Base-by-base conservation (phyloP, 148 eudicot genomes). In the Simmondsia chinensis region DNA sequence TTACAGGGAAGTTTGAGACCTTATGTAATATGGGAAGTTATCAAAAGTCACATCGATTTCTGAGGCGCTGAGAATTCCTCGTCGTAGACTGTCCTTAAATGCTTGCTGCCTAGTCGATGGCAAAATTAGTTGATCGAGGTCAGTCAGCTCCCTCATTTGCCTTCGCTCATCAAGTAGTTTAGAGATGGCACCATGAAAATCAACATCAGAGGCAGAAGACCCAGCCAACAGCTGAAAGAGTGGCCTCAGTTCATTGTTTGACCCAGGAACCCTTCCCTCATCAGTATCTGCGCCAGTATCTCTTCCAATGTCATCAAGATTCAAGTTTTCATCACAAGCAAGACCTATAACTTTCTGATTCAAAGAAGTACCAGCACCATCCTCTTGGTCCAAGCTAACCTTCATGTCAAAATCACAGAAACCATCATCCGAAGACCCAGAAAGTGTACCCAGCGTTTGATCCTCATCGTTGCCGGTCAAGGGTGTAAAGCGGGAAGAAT, bases 21-120 rank as follows among this genome's bases (percentile, higher is more conserved):
- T 88, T 24, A 88, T 39, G 64, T 70, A 88, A 68, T 88, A 88
- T 3, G 96, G 96, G 35, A 88, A 88, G 31, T 59, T 72, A 32
- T 83, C 80, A 63, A 83, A 68, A 30, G 89, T 74, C 44, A 73
- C 81, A 46, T 88, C 86, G 34, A 83, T 80, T 16, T 71, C 57
- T 20, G 56, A 31, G 20, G 75, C 49, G 33, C 48, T 51, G 46
- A 83, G 40, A 36, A 83, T 54, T 19, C 81, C 60, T 56, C 68
- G 64, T 24, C 61, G 69, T 64, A 83, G 65, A 20, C 54, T 56
- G 35, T 80, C 89, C 50, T 73, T 68, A 44, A 70, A 88, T 30
- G 66, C 75, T 68, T 72, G 74, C 11, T 79, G 80, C 52, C 66
- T 74, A 7, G 60, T 60, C 40, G 94, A 65, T 26, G 57, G 45